Evolutionary conservation across 305 asterid genomes (phyloP), one percentile per base, ranked within the genome.

Genomic region (Fraxinus baroniana): DNA sequence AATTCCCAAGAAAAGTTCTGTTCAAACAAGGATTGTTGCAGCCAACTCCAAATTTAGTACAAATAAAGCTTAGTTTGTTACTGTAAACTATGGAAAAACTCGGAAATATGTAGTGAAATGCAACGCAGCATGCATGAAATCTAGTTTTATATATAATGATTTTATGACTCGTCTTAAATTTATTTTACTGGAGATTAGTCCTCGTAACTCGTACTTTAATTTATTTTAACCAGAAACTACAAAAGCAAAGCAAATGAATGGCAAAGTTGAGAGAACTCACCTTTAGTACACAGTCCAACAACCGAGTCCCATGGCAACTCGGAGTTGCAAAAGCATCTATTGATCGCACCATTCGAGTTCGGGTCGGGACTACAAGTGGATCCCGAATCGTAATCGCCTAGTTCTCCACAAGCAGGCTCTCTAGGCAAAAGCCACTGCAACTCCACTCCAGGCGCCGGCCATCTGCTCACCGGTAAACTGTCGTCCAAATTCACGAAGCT

Each of bases 361-460:
- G 88, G 87, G 76, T 93, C 98, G 6, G 85, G 86, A 66, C 88
- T 64, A 78, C 99, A 95, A 0, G 89, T 85, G 2, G 99, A 92
- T n/a, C 64, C 92, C 81, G 89, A 82, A 86, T 89, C 92, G 86
- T 98, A 95, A 83, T 92, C 97, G 24, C 85, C 49, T 84, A 88
- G 94, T 13, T 36, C 57, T 20, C 62, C 71, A 76, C 97, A 93
- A 10, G 52, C 30, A 17, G 95, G 90, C 89, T 94, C 97, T 28
- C 81, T 35, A 6, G 98, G 98, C 81, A 85, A 84, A 5, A 89
- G 15, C 98, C 98, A 94, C 87, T 85, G 87, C 90, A 94, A 83
- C 87, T 93, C 98, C 84, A 94, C 74, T 70, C 92, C 96, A 0
- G 98, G 93, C 76, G 33, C 76, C 64, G 97, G 96, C 98, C 98